These are phyloP conservation scores for Fusarium sp. DNA, from an alignment of 2,329 filamentous ascomycete species.

Conservation along the genomic window DNA sequence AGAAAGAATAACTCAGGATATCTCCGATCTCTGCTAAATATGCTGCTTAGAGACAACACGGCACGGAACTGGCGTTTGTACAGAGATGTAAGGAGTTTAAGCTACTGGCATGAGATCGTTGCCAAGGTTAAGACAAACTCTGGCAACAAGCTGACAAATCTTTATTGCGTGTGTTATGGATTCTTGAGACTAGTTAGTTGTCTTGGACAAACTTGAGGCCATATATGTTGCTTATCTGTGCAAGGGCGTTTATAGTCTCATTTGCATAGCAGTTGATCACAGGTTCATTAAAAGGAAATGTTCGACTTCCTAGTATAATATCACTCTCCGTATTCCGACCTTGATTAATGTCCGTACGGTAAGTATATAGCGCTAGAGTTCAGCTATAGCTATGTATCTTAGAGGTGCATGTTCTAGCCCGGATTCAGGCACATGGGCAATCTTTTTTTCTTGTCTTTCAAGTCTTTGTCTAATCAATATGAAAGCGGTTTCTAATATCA, in stretches of 20 bases:
- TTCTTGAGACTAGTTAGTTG: not conserved
- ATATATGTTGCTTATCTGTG: not conserved
- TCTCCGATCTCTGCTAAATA: not conserved
- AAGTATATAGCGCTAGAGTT: not conserved
- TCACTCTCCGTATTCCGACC: not conserved
- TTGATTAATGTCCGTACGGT: not conserved
- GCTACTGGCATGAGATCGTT: not conserved
- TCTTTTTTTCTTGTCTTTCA: not conserved
- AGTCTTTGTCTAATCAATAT: conserved; percentile 1
- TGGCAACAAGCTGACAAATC: not conserved
- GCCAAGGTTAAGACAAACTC: not conserved
- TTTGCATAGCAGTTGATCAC: not conserved
- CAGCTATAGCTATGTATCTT: not conserved
- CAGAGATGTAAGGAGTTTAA: not conserved
- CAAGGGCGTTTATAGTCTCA: not conserved
- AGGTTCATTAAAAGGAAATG: too few species aligned
- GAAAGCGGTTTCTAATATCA: not conserved
- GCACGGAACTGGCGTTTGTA: not conserved
- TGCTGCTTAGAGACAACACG: not conserved
- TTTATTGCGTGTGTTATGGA: not conserved
- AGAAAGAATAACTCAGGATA: not conserved
- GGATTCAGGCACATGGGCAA: not conserved
- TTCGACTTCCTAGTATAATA: too few species aligned
- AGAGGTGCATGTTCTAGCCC: not conserved
- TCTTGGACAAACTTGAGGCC: not conserved